These are phyloP conservation scores for Phialemonium atrogriseum DNA, from an alignment of 2,329 filamentous ascomycete species.

Conservation along the genomic window DNA sequence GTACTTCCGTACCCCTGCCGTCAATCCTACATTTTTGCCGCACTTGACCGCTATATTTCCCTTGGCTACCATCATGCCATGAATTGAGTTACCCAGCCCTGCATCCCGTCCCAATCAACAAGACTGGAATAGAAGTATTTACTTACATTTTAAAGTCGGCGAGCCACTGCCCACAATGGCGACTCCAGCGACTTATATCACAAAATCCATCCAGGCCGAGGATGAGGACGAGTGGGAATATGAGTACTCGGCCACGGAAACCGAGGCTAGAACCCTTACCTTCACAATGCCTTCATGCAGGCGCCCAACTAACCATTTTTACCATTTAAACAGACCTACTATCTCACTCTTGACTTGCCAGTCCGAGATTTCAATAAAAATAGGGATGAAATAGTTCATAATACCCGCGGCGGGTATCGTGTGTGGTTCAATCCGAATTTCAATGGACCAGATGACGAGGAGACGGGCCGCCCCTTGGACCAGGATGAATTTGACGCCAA, in stretches of 20 bases:
- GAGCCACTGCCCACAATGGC: too few species aligned
- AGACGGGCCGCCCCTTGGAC: too few species aligned
- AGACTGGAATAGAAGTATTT: too few species aligned
- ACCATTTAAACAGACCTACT: constrained; percentile 53
- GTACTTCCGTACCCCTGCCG: too few species aligned
- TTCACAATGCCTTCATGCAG: neutral
- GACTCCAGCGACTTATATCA: too few species aligned
- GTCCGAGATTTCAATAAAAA: constrained; percentile 47
- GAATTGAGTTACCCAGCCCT: too few species aligned
- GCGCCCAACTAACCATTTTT: constrained; percentile 1
- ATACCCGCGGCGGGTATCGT: constrained; percentile 36
- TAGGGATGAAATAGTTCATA: constrained; percentile 27
- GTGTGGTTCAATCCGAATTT: constrained; percentile 26
- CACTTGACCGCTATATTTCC: constrained; percentile 18
- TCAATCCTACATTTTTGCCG: too few species aligned
- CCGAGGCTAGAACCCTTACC: constrained; percentile 35
- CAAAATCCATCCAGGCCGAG: too few species aligned
- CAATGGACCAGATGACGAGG: constrained; percentile 12
- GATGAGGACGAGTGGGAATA: constrained; percentile 59
- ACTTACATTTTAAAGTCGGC: too few species aligned
- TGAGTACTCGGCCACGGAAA: constrained; percentile 56
- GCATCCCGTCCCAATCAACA: too few species aligned
- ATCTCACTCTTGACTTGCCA: constrained; percentile 55
- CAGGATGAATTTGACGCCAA: too few species aligned
- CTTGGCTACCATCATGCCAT: too few species aligned